Evolutionary conservation across 2,329 filamentous ascomycete genomes (phyloP).

Genomic region (Aspergillus candidus): DNA sequence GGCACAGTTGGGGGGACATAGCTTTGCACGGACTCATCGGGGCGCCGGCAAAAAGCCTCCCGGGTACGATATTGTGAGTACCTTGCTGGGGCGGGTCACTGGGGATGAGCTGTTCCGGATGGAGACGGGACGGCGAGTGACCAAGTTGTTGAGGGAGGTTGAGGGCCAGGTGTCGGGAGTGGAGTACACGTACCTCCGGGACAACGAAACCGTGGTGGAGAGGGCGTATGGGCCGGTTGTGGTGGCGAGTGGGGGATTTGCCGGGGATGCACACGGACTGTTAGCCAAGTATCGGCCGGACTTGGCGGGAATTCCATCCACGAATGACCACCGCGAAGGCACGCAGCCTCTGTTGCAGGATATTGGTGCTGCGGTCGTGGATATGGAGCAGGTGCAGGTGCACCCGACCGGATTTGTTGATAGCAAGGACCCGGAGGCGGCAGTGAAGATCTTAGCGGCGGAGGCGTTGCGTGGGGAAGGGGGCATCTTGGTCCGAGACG

Average conservation of each 20-base stretch:
- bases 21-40: conserved; percentile 51
- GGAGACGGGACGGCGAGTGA: conserved; percentile 49
- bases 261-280: conserved; percentile 54
- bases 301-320: conserved; percentile 54
- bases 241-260: conserved; percentile 58
- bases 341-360: conserved; percentile 43
- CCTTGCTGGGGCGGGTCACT: conserved; percentile 49
- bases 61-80: conserved; percentile 53
- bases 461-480: conserved; percentile 60
- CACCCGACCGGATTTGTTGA: conserved; percentile 62
- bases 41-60: conserved; percentile 51
- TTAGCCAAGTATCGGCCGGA: conserved; percentile 54
- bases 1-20: conserved; percentile 56
- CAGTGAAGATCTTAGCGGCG: conserved; percentile 58
- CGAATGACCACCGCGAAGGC: conserved; percentile 55
- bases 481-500: conserved; percentile 46
- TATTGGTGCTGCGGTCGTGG: conserved; percentile 37
- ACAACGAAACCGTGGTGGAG: conserved; percentile 18
- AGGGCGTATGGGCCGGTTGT: conserved; percentile 50
- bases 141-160: conserved; percentile 39
- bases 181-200: conserved; percentile 37
- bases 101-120: conserved; percentile 48
- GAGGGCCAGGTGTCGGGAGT: conserved; percentile 46
- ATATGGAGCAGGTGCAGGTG: conserved; percentile 53
- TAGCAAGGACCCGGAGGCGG: conserved; percentile 38